A percentile compares a stretch with the other conserved stretches of the same genome.
phyloP scores from a whole-genome alignment of 1,284 basidiomycete species.

The Puccinia polysora region DNA sequence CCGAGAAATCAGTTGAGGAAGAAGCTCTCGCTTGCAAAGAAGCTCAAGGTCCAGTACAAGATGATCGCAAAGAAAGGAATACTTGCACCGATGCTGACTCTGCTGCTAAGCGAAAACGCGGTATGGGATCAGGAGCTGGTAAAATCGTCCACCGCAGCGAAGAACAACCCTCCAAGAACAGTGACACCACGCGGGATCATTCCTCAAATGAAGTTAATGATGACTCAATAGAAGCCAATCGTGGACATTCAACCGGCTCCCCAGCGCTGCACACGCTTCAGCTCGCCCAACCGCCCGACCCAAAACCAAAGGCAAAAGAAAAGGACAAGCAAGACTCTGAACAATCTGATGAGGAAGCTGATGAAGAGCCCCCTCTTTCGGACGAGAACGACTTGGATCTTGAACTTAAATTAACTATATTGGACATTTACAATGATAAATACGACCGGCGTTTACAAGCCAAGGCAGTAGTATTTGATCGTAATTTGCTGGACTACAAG shows the following conservation, averaged over 20 bases:
- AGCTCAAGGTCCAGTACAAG: constrained; percentile 45
- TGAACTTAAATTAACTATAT: constrained; percentile 79
- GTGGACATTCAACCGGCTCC: constrained; percentile 17
- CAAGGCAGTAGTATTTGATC: constrained; percentile 88
- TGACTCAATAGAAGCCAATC: neutral
- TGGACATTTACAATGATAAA: constrained; percentile 88
- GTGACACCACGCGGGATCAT: neutral
- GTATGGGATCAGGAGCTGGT: constrained; percentile 48
- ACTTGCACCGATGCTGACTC: constrained; percentile 48
- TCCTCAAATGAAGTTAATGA: neutral
- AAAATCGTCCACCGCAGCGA: constrained; percentile 47
- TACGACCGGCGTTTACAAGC: constrained; percentile 80
- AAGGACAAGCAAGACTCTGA: constrained; percentile 46
- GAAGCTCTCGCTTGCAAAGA: constrained; percentile 45
- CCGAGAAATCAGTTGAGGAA: constrained; percentile 61
- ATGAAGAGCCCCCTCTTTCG: constrained; percentile 56
- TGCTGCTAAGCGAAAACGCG: constrained; percentile 44
- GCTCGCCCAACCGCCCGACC: neutral
- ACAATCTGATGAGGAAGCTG: constrained; percentile 64
- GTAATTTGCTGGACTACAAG: constrained; percentile 87
- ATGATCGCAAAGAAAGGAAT: too few relatives aligned
- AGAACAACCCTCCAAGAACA: constrained; percentile 39
- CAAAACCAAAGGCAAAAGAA: constrained; percentile 61
- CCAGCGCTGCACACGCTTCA: constrained; percentile 25
- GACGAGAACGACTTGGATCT: constrained; percentile 78